Evolutionary conservation across 306 rosid species (phyloP).

Genomic region (Acmispon strigosus): DNA sequence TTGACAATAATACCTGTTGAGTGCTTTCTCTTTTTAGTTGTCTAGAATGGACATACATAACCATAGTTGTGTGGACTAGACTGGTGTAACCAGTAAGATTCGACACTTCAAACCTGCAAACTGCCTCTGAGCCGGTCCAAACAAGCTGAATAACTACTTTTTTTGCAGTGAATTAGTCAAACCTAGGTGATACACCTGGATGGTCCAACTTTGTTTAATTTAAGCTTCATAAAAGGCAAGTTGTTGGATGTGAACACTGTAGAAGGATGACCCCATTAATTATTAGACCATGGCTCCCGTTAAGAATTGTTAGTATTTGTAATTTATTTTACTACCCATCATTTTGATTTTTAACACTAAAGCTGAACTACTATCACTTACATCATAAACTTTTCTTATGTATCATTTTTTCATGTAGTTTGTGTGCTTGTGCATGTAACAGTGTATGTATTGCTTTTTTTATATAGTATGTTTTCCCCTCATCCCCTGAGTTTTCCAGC

Average conservation of each 20-base stretch:
- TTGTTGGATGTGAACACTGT: background rate
- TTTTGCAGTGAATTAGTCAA: background rate
- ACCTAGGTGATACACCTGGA: background rate
- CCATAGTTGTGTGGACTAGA: background rate
- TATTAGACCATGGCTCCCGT: background rate
- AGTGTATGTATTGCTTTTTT: background rate
- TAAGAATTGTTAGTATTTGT: background rate
- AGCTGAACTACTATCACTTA: background rate
- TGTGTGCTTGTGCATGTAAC: background rate
- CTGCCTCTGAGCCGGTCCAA: background rate
- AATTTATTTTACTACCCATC: background rate
- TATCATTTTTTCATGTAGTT: background rate
- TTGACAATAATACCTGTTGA: conserved; percentile 1
- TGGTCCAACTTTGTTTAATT: background rate
- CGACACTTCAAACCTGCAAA: background rate
- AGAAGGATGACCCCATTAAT: background rate
- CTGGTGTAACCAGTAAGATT: background rate
- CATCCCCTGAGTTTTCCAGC: background rate
- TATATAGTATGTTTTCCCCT: too few relatives aligned
- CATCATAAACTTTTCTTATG: background rate
- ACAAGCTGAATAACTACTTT: background rate
- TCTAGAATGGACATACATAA: background rate
- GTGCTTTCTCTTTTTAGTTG: background rate
- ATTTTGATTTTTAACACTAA: background rate
- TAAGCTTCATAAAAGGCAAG: background rate